Evolutionary conservation across 169 alveolate species (phyloP), one percentile per base, ranked within the genome.

Genomic region (Neospora caninum): DNA sequence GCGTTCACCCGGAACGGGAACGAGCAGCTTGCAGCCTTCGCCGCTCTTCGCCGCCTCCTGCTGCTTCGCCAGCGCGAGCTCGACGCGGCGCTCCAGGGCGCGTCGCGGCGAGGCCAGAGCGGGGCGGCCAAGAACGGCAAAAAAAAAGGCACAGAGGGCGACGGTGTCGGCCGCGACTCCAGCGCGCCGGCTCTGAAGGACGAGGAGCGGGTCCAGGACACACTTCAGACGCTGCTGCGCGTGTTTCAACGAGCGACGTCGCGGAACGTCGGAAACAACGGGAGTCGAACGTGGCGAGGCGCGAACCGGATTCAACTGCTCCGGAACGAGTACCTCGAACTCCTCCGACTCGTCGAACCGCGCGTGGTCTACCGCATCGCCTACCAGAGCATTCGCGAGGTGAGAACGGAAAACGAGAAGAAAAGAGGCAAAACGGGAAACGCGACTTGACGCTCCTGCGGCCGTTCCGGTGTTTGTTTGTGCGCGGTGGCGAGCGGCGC

Each of bases 21-120:
- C 67, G 80, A 88, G 84, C 93, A 88, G 64, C 64, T 88, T 10
- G 93, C 93, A 1, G 93, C 93, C 36, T 88, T 88, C 58, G 93
- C 93, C 16, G 84, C 31, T 80, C 84, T 88, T 53, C 82, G 93
- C 42, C 45, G 42, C 53, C 43, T 53, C 43, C 64, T 88, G 93
- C 58, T 88, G 70, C 91, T 86, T 67, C 91, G 34, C 67, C 78
- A 36, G 43, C 2, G 43, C 2, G 49, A 18, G 41, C 43, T 38
- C 41, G 29, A 38, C 20, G 29, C 7, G 43, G 45, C 38, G 69
- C 69, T 41, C 39, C 58, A 49, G 58, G 58, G 22, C 58, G 58
- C 58, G 58, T 13, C 58, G 58, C 58, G 34, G 22, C 22, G 49
- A 31, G 25, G 27, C 22, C 54, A 34, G 6, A 49, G 43, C 39